Evolutionary conservation across 306 rosid genomes (phyloP), one percentile per base, ranked within the genome.

Genomic region (Trichosanthes truncata): DNA sequence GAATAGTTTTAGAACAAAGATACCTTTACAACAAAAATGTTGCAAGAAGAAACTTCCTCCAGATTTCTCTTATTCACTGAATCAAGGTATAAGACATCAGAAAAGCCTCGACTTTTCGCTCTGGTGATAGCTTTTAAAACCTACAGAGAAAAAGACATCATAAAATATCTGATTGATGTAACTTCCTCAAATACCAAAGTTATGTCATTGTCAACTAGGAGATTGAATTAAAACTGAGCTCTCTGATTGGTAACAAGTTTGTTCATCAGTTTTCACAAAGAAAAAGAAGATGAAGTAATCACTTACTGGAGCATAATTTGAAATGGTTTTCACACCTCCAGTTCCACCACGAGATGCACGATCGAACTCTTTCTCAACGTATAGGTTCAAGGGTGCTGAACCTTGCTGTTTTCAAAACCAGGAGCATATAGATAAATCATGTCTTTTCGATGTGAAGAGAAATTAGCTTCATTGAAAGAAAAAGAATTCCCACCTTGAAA

Each of bases 31-130:
- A 87, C 51, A 74, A 95, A 95, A 71, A 95, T 77, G 85, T 95
- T 95, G 82, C 97, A 95, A 63, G 97, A 87, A 78, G 99, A 95
- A 11, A 91, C 96, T 88, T 92, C 99, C 88, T 95, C 97, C 56
- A 93, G n/a, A 79, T 86, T 81, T 77, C 76, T 95, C 80, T 84
- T 91, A 25, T 86, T 83, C 57, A 33, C 84, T 0, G 97, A 90
- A 77, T 93, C 99, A 1, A 95, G 86, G 81, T 90, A 95, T 25
- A 93, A 59, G 45, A 95, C 99, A 83, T 95, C 99, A 6, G 99
- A 91, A 86, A 82, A 95, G 41, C 99, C 99, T 71, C 79, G 80
- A 69, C 40, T 85, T 84, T 93, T 93, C 33, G 99, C 99, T 82
- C 78, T 84, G 78, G 14, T 46, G 63, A 89, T 83, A 29, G 97